These are phyloP conservation scores for Podospora tetraspora DNA, from an alignment of 495 filamentous ascomycete species.

Conservation along the genomic window DNA sequence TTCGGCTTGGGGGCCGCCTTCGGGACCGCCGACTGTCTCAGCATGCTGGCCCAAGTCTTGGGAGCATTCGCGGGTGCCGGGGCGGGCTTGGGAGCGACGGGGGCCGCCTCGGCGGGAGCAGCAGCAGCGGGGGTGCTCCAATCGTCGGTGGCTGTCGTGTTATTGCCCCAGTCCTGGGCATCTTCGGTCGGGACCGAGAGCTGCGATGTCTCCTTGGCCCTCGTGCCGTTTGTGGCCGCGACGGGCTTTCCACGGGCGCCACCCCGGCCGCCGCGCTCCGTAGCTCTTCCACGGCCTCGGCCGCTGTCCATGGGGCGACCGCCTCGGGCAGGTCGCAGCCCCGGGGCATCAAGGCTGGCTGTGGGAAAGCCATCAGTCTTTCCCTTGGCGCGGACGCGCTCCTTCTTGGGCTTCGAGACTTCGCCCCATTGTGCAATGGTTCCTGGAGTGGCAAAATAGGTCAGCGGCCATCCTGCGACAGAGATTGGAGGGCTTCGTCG, in stretches of 20 bases:
- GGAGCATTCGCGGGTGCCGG: constrained; percentile 24
- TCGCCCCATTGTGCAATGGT: constrained; percentile 91
- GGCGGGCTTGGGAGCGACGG: constrained; percentile 28
- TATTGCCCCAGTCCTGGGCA: constrained; percentile 37
- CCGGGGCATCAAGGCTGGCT: constrained; percentile 46
- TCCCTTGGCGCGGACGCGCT: constrained; percentile 73
- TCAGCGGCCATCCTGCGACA: constrained; percentile 5
- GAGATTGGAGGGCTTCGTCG: neutral
- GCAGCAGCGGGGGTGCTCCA: constrained; percentile 18
- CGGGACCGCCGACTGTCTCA: constrained; percentile 42
- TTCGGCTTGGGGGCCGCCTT: constrained; percentile 43
- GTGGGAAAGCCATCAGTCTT: constrained; percentile 61
- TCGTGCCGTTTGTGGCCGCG: constrained; percentile 47
- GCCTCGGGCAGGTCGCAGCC: constrained; percentile 47
- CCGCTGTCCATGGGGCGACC: constrained; percentile 60
- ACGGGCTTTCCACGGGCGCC: constrained; percentile 48
- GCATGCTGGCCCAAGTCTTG: constrained; percentile 57
- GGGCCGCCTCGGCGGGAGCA: constrained; percentile 19
- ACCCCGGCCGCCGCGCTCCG: constrained; percentile 67
- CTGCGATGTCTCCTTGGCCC: constrained; percentile 42
- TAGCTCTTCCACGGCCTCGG: constrained; percentile 66
- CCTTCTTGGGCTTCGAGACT: constrained; percentile 87
- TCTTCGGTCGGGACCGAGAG: constrained; percentile 48
- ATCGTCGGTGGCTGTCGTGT: constrained; percentile 31
- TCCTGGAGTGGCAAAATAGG: constrained; percentile 46